Evolutionary conservation across 2,329 filamentous ascomycete genomes (phyloP).

Genomic region (Alternaria sp.): DNA sequence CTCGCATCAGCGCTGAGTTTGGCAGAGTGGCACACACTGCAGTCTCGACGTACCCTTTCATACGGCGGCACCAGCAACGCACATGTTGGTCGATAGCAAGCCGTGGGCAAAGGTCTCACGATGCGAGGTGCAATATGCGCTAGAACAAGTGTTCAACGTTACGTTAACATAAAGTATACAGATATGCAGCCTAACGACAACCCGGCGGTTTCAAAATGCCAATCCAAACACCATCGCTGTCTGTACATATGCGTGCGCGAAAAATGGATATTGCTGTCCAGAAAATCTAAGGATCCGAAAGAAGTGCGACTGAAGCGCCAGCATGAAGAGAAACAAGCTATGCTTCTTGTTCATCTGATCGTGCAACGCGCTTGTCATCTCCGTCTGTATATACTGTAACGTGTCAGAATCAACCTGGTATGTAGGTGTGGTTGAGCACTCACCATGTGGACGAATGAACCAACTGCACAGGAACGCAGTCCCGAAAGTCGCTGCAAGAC

Average conservation of each 20-base stretch:
- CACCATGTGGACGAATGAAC: constrained; percentile 76
- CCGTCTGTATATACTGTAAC: constrained; percentile 14
- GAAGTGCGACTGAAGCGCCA: neutral
- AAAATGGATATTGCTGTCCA: neutral
- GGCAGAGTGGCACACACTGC: neutral
- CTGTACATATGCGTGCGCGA: neutral
- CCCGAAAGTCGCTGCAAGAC: constrained; percentile 70
- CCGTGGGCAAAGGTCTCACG: neutral
- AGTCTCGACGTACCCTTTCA: neutral
- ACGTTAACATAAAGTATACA: neutral
- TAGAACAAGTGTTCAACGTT: neutral
- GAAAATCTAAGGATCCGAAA: neutral
- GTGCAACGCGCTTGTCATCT: constrained; percentile 7
- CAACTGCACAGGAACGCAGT: constrained; percentile 70
- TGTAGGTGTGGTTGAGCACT: constrained; percentile 45
- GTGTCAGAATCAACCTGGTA: neutral
- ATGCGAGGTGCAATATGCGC: neutral
- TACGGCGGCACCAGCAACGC: neutral
- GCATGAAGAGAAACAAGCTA: constrained; percentile 3
- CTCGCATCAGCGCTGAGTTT: neutral
- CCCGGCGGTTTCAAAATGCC: neutral
- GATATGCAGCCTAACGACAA: neutral
- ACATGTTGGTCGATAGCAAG: neutral
- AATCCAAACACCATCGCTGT: neutral
- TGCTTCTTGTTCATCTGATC: constrained; percentile 1